phyloP scores from a whole-genome alignment of 2,329 filamentous ascomycete genomes.

The Phialophora verrucosa region DNA sequence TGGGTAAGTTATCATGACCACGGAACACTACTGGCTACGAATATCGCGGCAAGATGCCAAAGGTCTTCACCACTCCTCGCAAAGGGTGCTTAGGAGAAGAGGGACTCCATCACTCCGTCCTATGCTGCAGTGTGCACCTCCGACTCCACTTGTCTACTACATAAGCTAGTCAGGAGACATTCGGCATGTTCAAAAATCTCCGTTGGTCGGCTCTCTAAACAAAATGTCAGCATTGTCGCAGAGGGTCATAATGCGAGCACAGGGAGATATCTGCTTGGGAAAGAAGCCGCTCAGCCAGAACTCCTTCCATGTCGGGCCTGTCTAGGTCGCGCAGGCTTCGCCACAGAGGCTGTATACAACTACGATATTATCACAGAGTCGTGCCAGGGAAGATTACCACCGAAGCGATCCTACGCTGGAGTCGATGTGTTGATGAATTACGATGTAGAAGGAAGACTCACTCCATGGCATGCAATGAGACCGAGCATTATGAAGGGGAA shows the following conservation, averaged over 20 bases:
- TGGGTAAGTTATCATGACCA: too few relatives aligned
- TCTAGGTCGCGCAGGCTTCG: conserved; percentile 46
- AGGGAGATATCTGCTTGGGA: conserved; percentile 22
- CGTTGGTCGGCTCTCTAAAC: conserved; percentile 45
- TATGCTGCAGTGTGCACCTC: background rate
- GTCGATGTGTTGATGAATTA: background rate
- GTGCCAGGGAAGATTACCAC: background rate
- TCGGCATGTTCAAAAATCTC: conserved; percentile 47
- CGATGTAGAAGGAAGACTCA: background rate
- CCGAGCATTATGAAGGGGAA: background rate
- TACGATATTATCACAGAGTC: conserved; percentile 43
- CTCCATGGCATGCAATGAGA: background rate
- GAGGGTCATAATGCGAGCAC: conserved; percentile 36
- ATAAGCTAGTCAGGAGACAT: conserved; percentile 38
- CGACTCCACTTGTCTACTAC: conserved; percentile 34
- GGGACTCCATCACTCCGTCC: too few relatives aligned
- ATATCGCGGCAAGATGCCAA: too few relatives aligned
- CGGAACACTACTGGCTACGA: too few relatives aligned
- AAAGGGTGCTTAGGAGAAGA: too few relatives aligned
- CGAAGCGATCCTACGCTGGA: background rate
- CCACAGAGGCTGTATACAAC: conserved; percentile 47
- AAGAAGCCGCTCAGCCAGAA: conserved; percentile 31
- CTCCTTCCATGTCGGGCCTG: conserved; percentile 34
- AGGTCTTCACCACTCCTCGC: too few relatives aligned
- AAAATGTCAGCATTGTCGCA: conserved; percentile 42